Percentiles rank a stretch among this genome's conserved stretches.
phyloP scores from a whole-genome alignment of 805 yeast species.

The Candida chauliodis region DNA sequence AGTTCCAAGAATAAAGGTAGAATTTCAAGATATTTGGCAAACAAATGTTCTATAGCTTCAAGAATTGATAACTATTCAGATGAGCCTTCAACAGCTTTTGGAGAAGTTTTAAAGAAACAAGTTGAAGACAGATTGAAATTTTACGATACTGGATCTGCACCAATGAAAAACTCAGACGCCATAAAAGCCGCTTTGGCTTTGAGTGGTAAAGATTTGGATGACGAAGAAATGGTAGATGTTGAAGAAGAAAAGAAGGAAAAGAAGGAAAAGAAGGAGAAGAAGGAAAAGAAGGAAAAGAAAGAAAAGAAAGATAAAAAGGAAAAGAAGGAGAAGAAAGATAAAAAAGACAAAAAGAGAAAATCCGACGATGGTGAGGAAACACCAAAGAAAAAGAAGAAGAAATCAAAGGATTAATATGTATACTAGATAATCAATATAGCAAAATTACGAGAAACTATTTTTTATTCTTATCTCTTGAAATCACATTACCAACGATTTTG shows the following conservation, averaged over 20 bases:
- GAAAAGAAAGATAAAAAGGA: constrained; percentile 45
- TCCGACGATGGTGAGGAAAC: constrained; percentile 42
- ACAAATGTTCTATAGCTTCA: constrained; percentile 98
- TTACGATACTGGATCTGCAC: constrained; percentile 94
- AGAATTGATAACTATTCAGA: constrained; percentile 98
- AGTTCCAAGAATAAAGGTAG: constrained; percentile 97
- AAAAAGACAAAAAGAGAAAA: constrained; percentile 55
- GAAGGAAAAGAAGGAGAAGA: constrained; percentile 24
- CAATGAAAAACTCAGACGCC: constrained; percentile 94
- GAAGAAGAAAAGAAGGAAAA: constrained; percentile 18
- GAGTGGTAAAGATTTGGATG: constrained; percentile 44
- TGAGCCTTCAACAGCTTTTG: constrained; percentile 86
- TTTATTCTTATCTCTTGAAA: constrained; percentile 20
- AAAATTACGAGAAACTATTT: not conserved
- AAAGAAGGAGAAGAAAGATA: constrained; percentile 49
- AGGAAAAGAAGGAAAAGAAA: constrained; percentile 24
- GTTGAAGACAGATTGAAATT: constrained; percentile 96
- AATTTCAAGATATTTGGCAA: constrained; percentile 96
- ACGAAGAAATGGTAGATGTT: constrained; percentile 17
- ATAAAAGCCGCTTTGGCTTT: constrained; percentile 85
- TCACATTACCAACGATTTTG: constrained; percentile 37
- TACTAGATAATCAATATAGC: constrained; percentile 1
- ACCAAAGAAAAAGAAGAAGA: constrained; percentile 51
- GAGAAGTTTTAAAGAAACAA: constrained; percentile 88
- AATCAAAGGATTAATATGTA: constrained; percentile 26